Conservation (phyloP, 768 basidiomycete genomes). For the Trametes villosa region DNA sequence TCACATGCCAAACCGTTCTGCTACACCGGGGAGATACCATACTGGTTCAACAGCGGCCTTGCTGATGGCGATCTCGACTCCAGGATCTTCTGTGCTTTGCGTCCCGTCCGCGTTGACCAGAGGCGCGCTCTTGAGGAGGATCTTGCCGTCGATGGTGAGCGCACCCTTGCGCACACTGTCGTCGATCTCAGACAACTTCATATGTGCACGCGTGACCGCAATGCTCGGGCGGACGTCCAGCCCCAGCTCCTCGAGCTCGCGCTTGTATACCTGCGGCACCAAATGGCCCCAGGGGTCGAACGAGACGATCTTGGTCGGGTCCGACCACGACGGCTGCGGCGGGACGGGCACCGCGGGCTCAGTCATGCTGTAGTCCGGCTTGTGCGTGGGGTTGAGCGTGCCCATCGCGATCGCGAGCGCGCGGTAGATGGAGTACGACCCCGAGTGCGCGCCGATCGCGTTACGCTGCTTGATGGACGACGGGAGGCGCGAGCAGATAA, state of each 20-base stretch:
- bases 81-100: slow-evolving; percentile 59
- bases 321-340: slow-evolving; percentile 77
- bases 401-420: slow-evolving; percentile 93
- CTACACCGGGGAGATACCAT: slow-evolving; percentile 94
- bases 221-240: slow-evolving; percentile 92
- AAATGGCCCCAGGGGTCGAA: slow-evolving; percentile 96
- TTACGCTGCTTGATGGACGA: slow-evolving; percentile 88
- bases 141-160: slow-evolving; percentile 77
- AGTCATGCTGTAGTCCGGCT: slow-evolving; percentile 80
- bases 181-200: slow-evolving; percentile 95
- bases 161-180: slow-evolving; percentile 75
- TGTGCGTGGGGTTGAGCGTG: slow-evolving; percentile 74
- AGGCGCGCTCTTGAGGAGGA: slow-evolving; percentile 74
- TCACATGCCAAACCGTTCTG: slow-evolving; percentile 91
- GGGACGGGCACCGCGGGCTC: slow-evolving; percentile 85
- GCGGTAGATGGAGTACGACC: slow-evolving; percentile 94
- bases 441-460: slow-evolving; percentile 91
- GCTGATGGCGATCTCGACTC: slow-evolving; percentile 85
- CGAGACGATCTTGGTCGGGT: slow-evolving; percentile 80
- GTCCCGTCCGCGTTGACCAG: slow-evolving; percentile 67
- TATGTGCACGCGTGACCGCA: slow-evolving; percentile 88
- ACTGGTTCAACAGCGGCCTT: slow-evolving; percentile 98
- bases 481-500: slow-evolving; percentile 86
- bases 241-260: slow-evolving; percentile 63
- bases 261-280: slow-evolving; percentile 70